phyloP scores from a whole-genome alignment of 2,329 filamentous ascomycete genomes.

The Plenodomus tracheiphilus region DNA sequence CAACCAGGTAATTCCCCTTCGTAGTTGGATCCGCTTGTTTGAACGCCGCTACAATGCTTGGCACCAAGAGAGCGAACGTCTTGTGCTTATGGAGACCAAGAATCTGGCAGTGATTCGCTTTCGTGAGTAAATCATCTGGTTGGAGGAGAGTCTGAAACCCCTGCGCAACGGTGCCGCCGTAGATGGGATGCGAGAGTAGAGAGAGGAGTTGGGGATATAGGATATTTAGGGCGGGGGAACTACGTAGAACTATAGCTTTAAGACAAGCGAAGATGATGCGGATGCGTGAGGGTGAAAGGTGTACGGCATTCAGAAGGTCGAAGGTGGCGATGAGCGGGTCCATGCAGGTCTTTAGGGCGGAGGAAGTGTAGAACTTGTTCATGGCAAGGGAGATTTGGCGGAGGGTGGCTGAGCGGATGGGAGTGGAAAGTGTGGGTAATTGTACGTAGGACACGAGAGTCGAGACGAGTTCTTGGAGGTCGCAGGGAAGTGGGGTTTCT shows the following conservation, averaged over 20 bases:
- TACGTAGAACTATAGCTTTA: conserved; percentile 63
- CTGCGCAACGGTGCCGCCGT: conserved; percentile 57
- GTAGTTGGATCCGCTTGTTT: conserved; percentile 47
- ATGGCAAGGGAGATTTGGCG: conserved; percentile 52
- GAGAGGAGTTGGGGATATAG: conserved; percentile 53
- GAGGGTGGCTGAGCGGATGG: conserved; percentile 41
- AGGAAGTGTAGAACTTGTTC: conserved; percentile 53
- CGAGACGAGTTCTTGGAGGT: conserved; percentile 37
- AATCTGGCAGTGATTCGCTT: conserved; percentile 64
- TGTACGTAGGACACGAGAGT: conserved; percentile 46
- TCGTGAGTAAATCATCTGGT: conserved; percentile 63
- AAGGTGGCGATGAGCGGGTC: conserved; percentile 42
- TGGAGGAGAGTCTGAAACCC: conserved; percentile 63
- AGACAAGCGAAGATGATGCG: conserved; percentile 63
- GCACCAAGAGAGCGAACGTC: conserved; percentile 62
- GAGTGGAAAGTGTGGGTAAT: conserved; percentile 27
- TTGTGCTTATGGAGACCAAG: conserved; percentile 66
- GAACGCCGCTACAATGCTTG: conserved; percentile 59
- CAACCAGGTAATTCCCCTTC: conserved; percentile 66
- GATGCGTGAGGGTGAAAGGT: conserved; percentile 48
- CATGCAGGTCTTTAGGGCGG: conserved; percentile 46
- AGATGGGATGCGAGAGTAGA: conserved; percentile 53
- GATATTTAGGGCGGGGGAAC: conserved; percentile 50
- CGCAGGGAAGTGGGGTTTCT: conserved; percentile 37
- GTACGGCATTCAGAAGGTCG: conserved; percentile 37